Evolutionary conservation across 1,139 yeast genomes (phyloP).

Genomic region (Pichia sp.): DNA sequence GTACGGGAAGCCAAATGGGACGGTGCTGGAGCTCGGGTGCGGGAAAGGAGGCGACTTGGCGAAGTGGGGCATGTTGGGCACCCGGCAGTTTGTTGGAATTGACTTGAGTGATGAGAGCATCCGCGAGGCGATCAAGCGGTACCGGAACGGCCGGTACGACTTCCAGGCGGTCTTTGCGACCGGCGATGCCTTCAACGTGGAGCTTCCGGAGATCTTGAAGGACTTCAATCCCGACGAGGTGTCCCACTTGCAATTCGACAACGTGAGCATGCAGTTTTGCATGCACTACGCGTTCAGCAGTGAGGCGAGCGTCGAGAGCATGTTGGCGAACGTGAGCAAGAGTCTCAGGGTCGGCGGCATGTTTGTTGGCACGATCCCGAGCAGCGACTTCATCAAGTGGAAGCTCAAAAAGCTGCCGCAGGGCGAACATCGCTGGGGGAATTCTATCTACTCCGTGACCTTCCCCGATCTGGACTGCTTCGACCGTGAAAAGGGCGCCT

Average conservation of each 20-base stretch:
- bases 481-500: conserved; percentile 64
- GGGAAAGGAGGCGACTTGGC: conserved; percentile 97
- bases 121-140: conserved; percentile 77
- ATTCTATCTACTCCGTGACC: conserved; percentile 72
- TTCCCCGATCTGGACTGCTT: conserved; percentile 46
- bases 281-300: conserved; percentile 91
- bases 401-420: conserved; percentile 49
- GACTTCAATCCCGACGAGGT: conserved; percentile 45
- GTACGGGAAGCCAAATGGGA: conserved; percentile 48
- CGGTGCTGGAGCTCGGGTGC: conserved; percentile 83
- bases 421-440: conserved; percentile 72
- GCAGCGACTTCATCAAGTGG: conserved; percentile 74
- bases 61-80: conserved; percentile 75
- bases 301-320: conserved; percentile 69
- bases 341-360: conserved; percentile 77
- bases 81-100: conserved; percentile 78
- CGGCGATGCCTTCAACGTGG: conserved; percentile 81
- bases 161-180: conserved; percentile 82
- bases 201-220: conserved; percentile 67
- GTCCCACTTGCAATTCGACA: conserved; percentile 71
- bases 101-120: conserved; percentile 90
- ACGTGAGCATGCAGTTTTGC: conserved; percentile 86
- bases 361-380: conserved; percentile 92
- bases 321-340: conserved; percentile 70
- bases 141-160: conserved; percentile 47